Conservation (phyloP, 805 yeast genomes). For the Saccharomyces kudriavzevii region DNA sequence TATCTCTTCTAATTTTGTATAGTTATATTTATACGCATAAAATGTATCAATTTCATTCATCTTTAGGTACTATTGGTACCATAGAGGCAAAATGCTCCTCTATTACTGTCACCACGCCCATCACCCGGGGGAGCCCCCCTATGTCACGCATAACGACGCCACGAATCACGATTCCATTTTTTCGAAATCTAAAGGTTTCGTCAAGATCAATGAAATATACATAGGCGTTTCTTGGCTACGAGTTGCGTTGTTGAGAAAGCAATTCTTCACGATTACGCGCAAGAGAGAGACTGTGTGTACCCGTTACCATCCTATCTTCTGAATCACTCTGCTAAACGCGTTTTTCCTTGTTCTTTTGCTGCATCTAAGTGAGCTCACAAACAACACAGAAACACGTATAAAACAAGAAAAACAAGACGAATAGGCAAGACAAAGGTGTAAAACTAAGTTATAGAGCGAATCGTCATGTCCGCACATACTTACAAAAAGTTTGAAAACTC, state of each 20-base stretch:
- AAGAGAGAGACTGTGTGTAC: neutral
- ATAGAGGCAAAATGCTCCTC: neutral
- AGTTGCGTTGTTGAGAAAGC: neutral
- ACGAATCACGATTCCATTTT: neutral
- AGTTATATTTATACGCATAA: neutral
- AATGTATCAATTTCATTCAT: neutral
- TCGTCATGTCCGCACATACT: conserved; percentile 65
- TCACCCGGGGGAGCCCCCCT: neutral
- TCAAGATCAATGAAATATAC: neutral
- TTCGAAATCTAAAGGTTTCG: neutral
- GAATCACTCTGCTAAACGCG: neutral
- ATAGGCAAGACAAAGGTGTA: conserved; percentile 1
- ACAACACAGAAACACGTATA: neutral
- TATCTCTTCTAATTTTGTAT: neutral
- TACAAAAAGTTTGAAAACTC: conserved; percentile 80
- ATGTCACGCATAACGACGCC: neutral
- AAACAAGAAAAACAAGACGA: neutral
- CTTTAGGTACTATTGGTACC: neutral
- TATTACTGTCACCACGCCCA: neutral
- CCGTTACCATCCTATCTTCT: neutral
- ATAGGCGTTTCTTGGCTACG: neutral
- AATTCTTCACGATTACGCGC: neutral
- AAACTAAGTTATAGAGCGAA: neutral
- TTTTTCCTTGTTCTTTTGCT: neutral
- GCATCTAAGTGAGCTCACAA: neutral